A percentile compares a stretch with the other conserved stretches of the same genome.
Evolutionary conservation across 495 filamentous ascomycete species (phyloP).

Genomic region (Cairneyella variabilis): DNA sequence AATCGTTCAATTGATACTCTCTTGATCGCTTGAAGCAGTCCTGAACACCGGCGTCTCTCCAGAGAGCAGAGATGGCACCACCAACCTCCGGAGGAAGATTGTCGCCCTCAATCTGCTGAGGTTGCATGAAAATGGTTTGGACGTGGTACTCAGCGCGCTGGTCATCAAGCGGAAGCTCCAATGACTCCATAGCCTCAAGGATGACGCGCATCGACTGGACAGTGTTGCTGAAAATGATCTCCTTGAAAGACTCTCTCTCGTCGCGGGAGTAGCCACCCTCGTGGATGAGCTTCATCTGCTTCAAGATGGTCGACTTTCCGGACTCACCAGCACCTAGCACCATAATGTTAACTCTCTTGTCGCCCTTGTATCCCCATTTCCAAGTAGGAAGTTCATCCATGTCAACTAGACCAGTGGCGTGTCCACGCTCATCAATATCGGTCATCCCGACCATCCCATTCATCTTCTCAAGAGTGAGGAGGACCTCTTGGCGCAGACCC

Average conservation of each 20-base stretch:
- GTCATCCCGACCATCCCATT: too few relatives aligned
- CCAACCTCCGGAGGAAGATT: slow-evolving; percentile 92
- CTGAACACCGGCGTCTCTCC: slow-evolving; percentile 93
- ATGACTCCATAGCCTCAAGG: slow-evolving; percentile 91
- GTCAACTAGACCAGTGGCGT: too few relatives aligned
- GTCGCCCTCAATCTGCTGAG: slow-evolving; percentile 92
- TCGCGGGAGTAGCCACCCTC: slow-evolving; percentile 76
- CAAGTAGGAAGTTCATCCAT: too few relatives aligned
- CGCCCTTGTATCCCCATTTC: too few relatives aligned
- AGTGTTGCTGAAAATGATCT: slow-evolving; percentile 98
- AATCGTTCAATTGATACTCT: slow-evolving; percentile 98
- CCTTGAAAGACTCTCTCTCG: slow-evolving; percentile 82
- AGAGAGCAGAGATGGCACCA: slow-evolving; percentile 85
- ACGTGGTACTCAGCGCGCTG: slow-evolving; percentile 87
- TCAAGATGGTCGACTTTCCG: slow-evolving; percentile 97
- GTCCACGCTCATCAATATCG: too few relatives aligned
- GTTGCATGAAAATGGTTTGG: slow-evolving; percentile 95
- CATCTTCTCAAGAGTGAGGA: neutral
- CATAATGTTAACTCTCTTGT: too few relatives aligned
- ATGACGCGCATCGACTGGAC: slow-evolving; percentile 96
- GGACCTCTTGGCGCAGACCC: too few relatives aligned
- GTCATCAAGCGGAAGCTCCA: slow-evolving; percentile 86
- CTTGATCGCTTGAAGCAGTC: slow-evolving; percentile 91
- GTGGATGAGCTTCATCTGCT: slow-evolving; percentile 97
- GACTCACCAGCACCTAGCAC: slow-evolving; percentile 99